Base-by-base conservation (phyloP, 2,329 filamentous ascomycete genomes). In the Fusarium guadeloupense region DNA sequence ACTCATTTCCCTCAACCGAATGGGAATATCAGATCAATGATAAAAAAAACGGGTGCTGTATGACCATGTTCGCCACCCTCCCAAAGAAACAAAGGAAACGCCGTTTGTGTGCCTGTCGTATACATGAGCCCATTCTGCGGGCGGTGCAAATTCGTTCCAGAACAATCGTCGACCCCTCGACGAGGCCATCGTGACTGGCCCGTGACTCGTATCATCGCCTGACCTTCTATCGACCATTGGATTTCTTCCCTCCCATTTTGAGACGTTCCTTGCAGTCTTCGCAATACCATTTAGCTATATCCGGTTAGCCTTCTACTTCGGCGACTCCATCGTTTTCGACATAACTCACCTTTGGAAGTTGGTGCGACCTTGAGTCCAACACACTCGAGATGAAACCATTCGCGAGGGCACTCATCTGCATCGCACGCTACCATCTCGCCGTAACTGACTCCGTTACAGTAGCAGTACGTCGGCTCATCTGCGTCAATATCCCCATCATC, bases 351-450 rank as follows among this genome's bases (percentile, higher is more conserved):
- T 75, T 89, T 92, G 62, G 87, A 86, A 54, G 85, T 88, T n/a
- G 91, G 91, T 46, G 91, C 89, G 55, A 89, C 89, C 68, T 89
- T 90, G 68, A 95, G 76, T 21, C 91, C 91, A 25, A 92, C 91
- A 74, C 91, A 95, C 43, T 88, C 89, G 43, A 95, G 77, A 80
- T 93, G 91, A 78, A 93, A 94, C 91, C 91, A 93, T 75, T 93
- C 90, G 59, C 86, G 83, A 64, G 85, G 83, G 75, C 91, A 93
- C 42, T 85, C 84, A 55, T 89, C 84, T 8, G 86, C 87, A 72
- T 93, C 91, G 71, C 90, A 93, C 3, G 89, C 91, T 37, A 93
- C 89, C 91, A 93, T 93, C 76, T 92, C 90, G 17, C 91, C 90
- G 71, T 92, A 93, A 69, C 89, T 92, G 49, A 92, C 87, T 41